Base-by-base conservation (phyloP, 257 asterid species). In the Henckelia pumila region DNA sequence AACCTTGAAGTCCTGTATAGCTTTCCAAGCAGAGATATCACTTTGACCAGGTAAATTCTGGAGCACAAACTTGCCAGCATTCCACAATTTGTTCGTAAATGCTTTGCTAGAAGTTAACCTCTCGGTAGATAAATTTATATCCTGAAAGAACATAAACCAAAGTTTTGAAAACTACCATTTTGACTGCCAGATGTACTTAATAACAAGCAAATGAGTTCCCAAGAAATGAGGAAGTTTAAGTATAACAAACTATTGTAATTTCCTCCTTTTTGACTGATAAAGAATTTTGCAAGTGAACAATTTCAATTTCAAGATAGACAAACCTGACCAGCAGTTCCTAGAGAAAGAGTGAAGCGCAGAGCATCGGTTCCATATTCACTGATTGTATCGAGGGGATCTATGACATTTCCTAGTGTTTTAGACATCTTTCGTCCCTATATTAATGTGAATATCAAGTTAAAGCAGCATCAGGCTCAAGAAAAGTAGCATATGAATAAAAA, bases 261-360 rank as follows among this genome's bases (percentile, higher is more conserved):
- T 35, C 55, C 63, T 74, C 50, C 61, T 26, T 44, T 52, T 50
- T 19, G 35, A 17, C 6, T 5, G 55, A 29, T n/a, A n/a, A n/a
- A n/a, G n/a, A n/a, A n/a, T n/a, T n/a, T n/a, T n/a, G n/a, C n/a
- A 40, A 37, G 60, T 57, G 30, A 53, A 24, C 47, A 44, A 60
- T 30, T 28, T 22, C 50, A 13, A 13, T n/a, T 30, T 14, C 56
- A 28, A 73, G 71, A 72, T 78, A 20, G 53, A 76, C 90, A 67
- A 68, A 93, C 99, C 99, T 93, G 99, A 61, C 97, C 97, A 79
- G 96, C 86, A 56, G 97, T 90, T 79, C 99, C 99, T 57, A 93
- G 81, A 78, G 97, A 86, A 69, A 93, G 95, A 61, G 97, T 86
- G 83, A 89, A 93, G 58, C 97, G 88, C 69, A 93, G 77, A 80